Conservation (phyloP, 2,329 filamentous ascomycete species). For the Conoideocrella luteorostrata region DNA sequence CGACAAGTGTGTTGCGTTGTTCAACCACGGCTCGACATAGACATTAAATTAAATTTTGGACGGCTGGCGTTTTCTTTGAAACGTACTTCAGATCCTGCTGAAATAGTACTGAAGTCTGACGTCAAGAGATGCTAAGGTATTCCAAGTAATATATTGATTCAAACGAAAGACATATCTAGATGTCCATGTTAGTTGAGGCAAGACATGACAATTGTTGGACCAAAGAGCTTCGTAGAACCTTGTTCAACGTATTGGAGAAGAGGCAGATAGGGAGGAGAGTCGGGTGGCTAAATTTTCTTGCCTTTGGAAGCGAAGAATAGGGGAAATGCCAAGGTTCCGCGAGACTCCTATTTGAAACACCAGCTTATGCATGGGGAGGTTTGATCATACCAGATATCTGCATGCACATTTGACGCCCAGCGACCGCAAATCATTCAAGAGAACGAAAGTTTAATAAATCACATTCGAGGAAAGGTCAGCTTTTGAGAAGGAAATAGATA, state of each 20-base stretch:
- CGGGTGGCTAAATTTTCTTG: background rate
- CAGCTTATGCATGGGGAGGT: background rate
- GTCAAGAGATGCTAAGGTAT: background rate
- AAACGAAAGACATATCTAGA: background rate
- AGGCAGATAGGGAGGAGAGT: too few species aligned
- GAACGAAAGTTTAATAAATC: too few species aligned
- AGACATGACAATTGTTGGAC: background rate
- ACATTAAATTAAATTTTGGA: conserved; percentile 1
- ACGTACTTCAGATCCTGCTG: conserved; percentile 8
- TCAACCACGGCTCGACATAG: background rate
- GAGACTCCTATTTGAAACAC: conserved; percentile 1
- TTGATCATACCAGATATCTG: background rate
- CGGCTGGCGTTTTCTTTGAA: background rate
- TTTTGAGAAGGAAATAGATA: too few species aligned
- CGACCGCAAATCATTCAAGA: too few species aligned
- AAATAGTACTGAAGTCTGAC: background rate
- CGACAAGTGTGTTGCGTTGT: background rate
- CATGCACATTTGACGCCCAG: too few species aligned
- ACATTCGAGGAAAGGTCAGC: too few species aligned
- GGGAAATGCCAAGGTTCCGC: background rate
- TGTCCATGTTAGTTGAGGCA: background rate
- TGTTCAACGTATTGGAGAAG: background rate
- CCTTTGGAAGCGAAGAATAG: background rate
- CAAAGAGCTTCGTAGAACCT: too few species aligned
- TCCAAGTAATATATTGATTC: background rate